Conservation (phyloP, 192 early-diverging fungal genomes). For the Coemansia sp. region DNA sequence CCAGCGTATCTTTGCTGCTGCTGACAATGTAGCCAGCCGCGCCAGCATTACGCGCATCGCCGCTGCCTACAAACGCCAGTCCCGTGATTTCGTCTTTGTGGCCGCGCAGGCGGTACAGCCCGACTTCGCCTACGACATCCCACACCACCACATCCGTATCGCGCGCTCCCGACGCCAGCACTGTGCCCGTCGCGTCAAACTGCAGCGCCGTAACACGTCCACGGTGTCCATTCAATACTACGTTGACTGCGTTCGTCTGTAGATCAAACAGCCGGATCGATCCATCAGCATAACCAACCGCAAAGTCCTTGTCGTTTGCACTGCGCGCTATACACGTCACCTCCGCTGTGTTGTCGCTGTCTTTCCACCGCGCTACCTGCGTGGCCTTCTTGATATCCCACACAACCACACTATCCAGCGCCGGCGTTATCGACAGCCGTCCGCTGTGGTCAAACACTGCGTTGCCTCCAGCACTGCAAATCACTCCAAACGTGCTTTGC, state of each 20-base stretch:
- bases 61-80: slow-evolving; percentile 33
- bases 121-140: slow-evolving; percentile 90
- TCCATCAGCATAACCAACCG: slow-evolving; percentile 93
- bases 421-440: slow-evolving; percentile 72
- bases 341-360: slow-evolving; percentile 76
- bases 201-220: slow-evolving; percentile 78
- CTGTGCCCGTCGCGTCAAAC: slow-evolving; percentile 76
- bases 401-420: slow-evolving; percentile 76
- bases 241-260: slow-evolving; percentile 52
- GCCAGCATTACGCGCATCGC: slow-evolving; percentile 47
- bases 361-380: slow-evolving; percentile 71
- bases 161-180: slow-evolving; percentile 84
- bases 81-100: slow-evolving; percentile 94
- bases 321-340: slow-evolving; percentile 79
- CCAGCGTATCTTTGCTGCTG: slow-evolving; percentile 91
- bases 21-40: slow-evolving; percentile 73
- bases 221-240: slow-evolving; percentile 89
- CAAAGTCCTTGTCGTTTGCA: slow-evolving; percentile 67
- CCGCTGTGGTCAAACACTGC: slow-evolving; percentile 68
- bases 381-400: slow-evolving; percentile 88
- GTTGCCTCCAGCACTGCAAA: slow-evolving; percentile 67
- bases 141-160: slow-evolving; percentile 96
- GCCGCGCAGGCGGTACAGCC: slow-evolving; percentile 83
- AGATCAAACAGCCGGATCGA: slow-evolving; percentile 87
- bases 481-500: slow-evolving; percentile 77